Percentiles rank a stretch among this genome's conserved stretches.
Conservation (phyloP, 805 yeast species). For the Grigorovia transvaalensis region DNA sequence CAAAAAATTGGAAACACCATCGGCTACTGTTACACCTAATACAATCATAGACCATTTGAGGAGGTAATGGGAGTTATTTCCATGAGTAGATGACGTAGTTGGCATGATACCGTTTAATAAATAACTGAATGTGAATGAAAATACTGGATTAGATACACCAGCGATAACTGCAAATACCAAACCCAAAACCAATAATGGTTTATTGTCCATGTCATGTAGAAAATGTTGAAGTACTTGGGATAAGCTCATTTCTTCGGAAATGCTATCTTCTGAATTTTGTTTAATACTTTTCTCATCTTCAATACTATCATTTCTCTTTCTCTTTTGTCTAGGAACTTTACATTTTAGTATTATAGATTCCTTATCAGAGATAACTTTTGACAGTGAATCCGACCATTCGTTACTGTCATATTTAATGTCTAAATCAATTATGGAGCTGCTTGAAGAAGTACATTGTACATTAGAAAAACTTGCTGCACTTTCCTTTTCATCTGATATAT, state of each 20-base stretch:
- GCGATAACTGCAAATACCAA: constrained; percentile 40
- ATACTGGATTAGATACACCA: constrained; percentile 63
- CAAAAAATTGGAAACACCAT: constrained; percentile 47
- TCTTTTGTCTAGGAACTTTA: constrained; percentile 6
- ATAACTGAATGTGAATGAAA: constrained; percentile 68
- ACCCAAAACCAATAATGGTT: constrained; percentile 37
- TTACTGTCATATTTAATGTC: neutral
- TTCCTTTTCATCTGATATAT: neutral
- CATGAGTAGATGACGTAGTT: constrained; percentile 16
- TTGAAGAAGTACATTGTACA: no score
- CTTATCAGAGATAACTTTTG: neutral
- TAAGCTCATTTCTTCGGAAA: constrained; percentile 18
- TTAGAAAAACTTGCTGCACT: no score
- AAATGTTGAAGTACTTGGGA: constrained; percentile 18
- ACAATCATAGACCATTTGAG: constrained; percentile 62
- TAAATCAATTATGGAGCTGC: neutral
- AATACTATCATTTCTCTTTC: neutral
- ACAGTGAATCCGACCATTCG: neutral
- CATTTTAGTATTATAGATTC: neutral
- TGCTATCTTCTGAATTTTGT: neutral
- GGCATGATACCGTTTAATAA: constrained; percentile 57
- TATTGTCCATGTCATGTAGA: constrained; percentile 25
- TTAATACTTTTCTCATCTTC: neutral
- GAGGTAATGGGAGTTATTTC: constrained; percentile 27
- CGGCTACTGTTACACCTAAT: constrained; percentile 49